Evolutionary conservation across 176 grass and related monocot species (phyloP).

Genomic region (Puccinellia tenuiflora): DNA sequence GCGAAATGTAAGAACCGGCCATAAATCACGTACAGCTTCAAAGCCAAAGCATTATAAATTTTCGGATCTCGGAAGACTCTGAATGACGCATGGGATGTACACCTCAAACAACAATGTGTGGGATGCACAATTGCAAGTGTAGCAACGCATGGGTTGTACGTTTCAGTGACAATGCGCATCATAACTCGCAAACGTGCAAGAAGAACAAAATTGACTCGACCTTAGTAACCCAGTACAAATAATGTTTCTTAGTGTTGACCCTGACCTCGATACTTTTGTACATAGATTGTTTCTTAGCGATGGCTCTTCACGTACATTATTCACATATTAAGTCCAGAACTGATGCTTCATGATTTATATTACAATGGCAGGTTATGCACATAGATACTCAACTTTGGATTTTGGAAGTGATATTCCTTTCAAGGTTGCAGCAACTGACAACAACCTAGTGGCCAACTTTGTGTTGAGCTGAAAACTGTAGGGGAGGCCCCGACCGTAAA

Average conservation of each 20-base stretch:
- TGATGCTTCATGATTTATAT: not conserved
- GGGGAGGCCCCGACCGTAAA: too few relatives aligned
- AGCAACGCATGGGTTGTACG: not conserved
- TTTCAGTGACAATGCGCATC: not conserved
- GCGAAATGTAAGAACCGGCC: too few relatives aligned
- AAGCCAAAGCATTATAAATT: too few relatives aligned
- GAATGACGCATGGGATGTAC: too few relatives aligned
- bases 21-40: too few relatives aligned
- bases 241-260: too few relatives aligned
- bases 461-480: too few relatives aligned
- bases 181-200: not conserved
- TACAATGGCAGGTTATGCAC: not conserved
- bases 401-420: not conserved
- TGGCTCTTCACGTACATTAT: not conserved
- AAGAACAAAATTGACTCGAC: not conserved
- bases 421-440: not conserved
- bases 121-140: too few relatives aligned
- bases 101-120: too few relatives aligned
- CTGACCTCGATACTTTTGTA: too few relatives aligned
- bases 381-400: not conserved
- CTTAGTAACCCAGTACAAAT: not conserved
- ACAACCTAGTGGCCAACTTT: not conserved
- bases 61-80: too few relatives aligned
- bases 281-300: not conserved
- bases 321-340: not conserved